Percentiles rank a stretch among this genome's conserved stretches.
phyloP scores from a whole-genome alignment of 1,284 basidiomycete species.

The Porodaedalea pini region DNA sequence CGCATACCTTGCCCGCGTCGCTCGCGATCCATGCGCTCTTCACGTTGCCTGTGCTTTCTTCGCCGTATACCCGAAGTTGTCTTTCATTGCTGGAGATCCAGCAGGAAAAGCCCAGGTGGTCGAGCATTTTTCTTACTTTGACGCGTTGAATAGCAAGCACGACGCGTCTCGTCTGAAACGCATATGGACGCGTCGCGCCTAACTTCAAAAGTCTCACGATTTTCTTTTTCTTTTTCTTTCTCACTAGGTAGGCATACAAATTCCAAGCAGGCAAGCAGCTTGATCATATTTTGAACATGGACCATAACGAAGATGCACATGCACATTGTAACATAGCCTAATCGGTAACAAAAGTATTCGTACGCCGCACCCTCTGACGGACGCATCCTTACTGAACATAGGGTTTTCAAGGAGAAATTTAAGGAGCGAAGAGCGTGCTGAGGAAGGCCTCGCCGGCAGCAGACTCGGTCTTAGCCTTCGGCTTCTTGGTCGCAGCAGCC shows the following conservation, averaged over 20 bases:
- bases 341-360: conserved; percentile 2
- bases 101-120: conserved; percentile 8
- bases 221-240: no score
- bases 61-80: conserved; percentile 1
- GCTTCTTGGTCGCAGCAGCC: conserved; percentile 45
- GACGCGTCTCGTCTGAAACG: background rate
- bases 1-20: conserved; percentile 11
- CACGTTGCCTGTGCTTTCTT: conserved; percentile 4
- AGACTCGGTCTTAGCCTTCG: conserved; percentile 56
- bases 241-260: no score
- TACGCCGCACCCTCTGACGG: background rate
- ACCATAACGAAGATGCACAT: conserved; percentile 22
- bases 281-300: conserved; percentile 24
- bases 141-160: background rate
- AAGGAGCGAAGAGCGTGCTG: conserved; percentile 82
- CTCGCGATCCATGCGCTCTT: conserved; percentile 21
- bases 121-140: background rate
- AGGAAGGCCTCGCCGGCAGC: conserved; percentile 86
- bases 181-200: no score
- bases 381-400: background rate
- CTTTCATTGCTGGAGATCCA: conserved; percentile 2
- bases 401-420: conserved; percentile 32
- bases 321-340: background rate
- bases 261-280: no score
- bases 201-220: no score